These are phyloP conservation scores for Wickerhamiella vanderwaltii DNA, from an alignment of 805 yeast genomes.

Conservation along the genomic window DNA sequence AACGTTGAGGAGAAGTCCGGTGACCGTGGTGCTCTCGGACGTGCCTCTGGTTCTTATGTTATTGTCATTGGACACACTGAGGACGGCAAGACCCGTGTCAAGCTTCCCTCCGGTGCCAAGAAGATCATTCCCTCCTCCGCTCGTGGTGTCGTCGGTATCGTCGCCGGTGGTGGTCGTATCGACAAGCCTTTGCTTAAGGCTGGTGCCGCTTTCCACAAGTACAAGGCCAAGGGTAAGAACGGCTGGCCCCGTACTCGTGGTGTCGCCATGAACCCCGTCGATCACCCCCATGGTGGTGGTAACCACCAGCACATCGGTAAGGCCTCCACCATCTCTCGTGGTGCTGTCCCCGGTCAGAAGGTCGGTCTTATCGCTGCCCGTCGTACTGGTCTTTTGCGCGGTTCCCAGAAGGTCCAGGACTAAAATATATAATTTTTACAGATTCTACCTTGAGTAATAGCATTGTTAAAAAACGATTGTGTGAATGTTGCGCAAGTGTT, in stretches of 20 bases:
- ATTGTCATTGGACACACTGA: conserved; percentile 98
- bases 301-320: conserved; percentile 99
- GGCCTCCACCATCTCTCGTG: conserved; percentile 98
- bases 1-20: conserved; percentile 98
- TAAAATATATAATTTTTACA: conserved; percentile 27
- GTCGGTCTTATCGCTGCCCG: conserved; percentile 99
- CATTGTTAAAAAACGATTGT: too few species aligned
- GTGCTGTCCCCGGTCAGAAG: conserved; percentile 99
- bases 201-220: conserved; percentile 99
- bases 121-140: conserved; percentile 90
- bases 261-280: conserved; percentile 99
- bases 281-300: conserved; percentile 99
- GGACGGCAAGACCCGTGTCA: conserved; percentile 97
- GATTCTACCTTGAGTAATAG: conserved; percentile 4
- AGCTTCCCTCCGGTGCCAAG: conserved; percentile 98
- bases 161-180: conserved; percentile 99
- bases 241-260: conserved; percentile 99
- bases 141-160: conserved; percentile 99
- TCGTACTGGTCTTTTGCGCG: conserved; percentile 99
- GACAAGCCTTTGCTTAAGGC: conserved; percentile 99
- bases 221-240: conserved; percentile 93
- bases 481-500: too few species aligned
- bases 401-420: conserved; percentile 91
- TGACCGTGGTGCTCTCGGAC: conserved; percentile 99
- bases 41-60: conserved; percentile 99